phyloP scores from a whole-genome alignment of 1,284 basidiomycete genomes.

The Cutaneotrichosporon cutaneum region DNA sequence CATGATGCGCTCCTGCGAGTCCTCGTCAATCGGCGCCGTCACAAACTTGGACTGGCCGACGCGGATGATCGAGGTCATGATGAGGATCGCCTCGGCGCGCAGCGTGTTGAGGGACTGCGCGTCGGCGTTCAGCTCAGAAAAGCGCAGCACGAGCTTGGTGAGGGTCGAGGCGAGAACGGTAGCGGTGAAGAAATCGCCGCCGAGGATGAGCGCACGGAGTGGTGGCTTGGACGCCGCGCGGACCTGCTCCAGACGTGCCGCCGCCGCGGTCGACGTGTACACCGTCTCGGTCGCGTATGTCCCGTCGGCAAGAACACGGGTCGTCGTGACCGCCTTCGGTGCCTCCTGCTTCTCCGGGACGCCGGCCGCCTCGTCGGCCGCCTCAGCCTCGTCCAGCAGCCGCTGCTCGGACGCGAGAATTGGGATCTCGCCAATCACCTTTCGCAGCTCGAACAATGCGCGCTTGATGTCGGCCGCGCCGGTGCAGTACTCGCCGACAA shows the following conservation, averaged over 20 bases:
- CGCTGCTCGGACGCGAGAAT: conserved; percentile 87
- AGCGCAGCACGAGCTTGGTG: conserved; percentile 88
- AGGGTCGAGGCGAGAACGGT: conserved; percentile 83
- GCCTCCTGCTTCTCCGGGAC: conserved; percentile 47
- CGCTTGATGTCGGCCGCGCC: conserved; percentile 64
- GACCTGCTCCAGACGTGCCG: conserved; percentile 71
- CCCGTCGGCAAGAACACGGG: conserved; percentile 84
- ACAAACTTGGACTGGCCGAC: conserved; percentile 97
- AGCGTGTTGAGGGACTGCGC: conserved; percentile 66
- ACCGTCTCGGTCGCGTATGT: conserved; percentile 98
- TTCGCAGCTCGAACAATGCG: conserved; percentile 77
- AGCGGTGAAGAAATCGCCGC: conserved; percentile 97
- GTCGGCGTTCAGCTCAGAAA: conserved; percentile 65
- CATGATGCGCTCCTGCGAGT: conserved; percentile 94
- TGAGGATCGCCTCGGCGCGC: conserved; percentile 94
- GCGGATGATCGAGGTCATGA: conserved; percentile 95
- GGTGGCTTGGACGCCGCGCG: conserved; percentile 88
- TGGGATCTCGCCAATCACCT: conserved; percentile 91
- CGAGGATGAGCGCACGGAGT: conserved; percentile 82
- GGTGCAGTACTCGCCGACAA: conserved; percentile 91
- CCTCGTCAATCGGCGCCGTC: conserved; percentile 92
- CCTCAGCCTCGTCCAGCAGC: conserved; percentile 70
- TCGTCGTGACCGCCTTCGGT: conserved; percentile 56
- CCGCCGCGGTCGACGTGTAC: conserved; percentile 67
- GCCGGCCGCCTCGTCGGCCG: conserved; percentile 55